Base-by-base conservation (phyloP, 129 eudicot genomes). In the Deinandra increscens region DNA sequence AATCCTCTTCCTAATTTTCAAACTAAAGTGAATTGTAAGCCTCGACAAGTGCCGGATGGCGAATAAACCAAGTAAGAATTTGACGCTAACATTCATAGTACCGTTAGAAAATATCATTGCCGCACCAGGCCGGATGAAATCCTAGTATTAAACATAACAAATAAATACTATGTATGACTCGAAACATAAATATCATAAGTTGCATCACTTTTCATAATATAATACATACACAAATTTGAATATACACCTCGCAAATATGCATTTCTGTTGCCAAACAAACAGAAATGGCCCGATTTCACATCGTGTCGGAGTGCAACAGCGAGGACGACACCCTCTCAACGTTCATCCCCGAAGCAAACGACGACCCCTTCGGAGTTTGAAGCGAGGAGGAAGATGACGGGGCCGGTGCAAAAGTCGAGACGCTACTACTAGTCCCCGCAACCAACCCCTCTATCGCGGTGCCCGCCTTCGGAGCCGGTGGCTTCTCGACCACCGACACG, bases 401-500 rank as follows among this genome's bases (percentile, higher is more conserved):
- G 6, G 84, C 88, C 20, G 88, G 75, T n/a, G 90, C 86, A 50
- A 82, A 69, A 6, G 92, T 81, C 37, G 93, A 91, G n/a, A 76
- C 76, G n/a, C 77, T 81, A 23, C 85, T 78, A 77, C 86, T 91
- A 7, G 75, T 70, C 37, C 92, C 90, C 0, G 76, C 71, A 5
- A 80, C 45, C 2, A 88, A 81, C 44, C 84, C 90, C 11, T 91
- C 97, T 9, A 69, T 49, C 5, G 79, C 14, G 9, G 86, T n/a
- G 3, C 66, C 78, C 2, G 79, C 77, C 78, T 88, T 91, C 10
- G 96, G 97, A 5, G 86, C 92, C 0, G 97, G 96, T 1, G 97
- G 95, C 71, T 64, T 82, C 45, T 79, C 88, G 2, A 91, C 84
- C 66, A 78, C 96, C 8, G 77, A 41, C 29, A 88, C 79, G 37